Evolutionary conservation across 257 asterid genomes (phyloP).

Genomic region (Oldenlandia corymbosa): DNA sequence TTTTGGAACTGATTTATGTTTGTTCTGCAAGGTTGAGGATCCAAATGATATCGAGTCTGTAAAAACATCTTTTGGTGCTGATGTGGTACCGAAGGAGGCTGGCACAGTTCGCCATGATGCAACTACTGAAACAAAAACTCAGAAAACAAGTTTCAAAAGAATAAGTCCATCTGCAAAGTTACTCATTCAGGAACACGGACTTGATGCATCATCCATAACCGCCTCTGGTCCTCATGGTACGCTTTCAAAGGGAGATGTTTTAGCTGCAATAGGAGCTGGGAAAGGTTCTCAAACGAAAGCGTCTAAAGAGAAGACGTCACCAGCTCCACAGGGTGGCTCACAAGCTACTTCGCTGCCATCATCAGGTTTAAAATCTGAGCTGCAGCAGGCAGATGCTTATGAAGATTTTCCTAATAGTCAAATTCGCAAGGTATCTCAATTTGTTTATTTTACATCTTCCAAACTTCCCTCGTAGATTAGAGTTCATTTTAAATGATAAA

Average conservation of each 20-base stretch:
- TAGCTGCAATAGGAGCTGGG: conserved; percentile 80
- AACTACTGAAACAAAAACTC: conserved; percentile 35
- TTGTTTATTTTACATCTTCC: background rate
- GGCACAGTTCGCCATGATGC: conserved; percentile 33
- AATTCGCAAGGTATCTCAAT: conserved; percentile 75
- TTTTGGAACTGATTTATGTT: conserved; percentile 23
- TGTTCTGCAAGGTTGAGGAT: conserved; percentile 82
- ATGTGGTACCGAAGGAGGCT: conserved; percentile 43
- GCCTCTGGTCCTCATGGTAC: conserved; percentile 98
- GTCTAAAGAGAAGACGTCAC: conserved; percentile 39
- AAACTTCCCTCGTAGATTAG: background rate
- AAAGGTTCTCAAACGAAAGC: conserved; percentile 53
- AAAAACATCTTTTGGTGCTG: conserved; percentile 46
- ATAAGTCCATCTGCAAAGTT: conserved; percentile 95
- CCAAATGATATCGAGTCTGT: conserved; percentile 70
- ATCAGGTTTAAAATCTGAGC: conserved; percentile 40
- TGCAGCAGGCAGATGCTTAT: conserved; percentile 49
- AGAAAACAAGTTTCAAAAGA: conserved; percentile 46
- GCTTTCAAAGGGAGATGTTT: conserved; percentile 89
- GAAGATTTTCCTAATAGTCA: conserved; percentile 88
- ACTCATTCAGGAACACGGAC: conserved; percentile 62
- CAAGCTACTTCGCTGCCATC: conserved; percentile 39
- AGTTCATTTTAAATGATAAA: background rate
- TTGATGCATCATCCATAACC: conserved; percentile 71
- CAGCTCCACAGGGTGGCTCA: conserved; percentile 33